Base-by-base conservation (phyloP, 176 grass and related monocot species). In the Ensete ventricosum region DNA sequence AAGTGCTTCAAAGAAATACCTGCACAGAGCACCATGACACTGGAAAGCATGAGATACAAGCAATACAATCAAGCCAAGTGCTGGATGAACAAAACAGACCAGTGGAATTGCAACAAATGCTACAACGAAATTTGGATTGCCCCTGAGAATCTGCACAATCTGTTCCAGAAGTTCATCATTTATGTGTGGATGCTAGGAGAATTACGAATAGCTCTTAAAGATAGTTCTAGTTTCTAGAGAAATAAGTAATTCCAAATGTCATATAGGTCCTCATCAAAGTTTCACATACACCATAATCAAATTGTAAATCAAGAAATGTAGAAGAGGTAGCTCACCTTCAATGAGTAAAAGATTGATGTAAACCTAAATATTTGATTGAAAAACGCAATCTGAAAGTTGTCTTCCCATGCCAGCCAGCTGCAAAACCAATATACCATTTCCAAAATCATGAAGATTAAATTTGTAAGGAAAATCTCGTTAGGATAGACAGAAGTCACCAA, bases 51-150 rank as follows among this genome's bases (percentile, higher is more conserved):
- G 95, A 84, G 81, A 93, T 54, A 99, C 8, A 80, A 94, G 80
- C 84, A 99, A 71, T 64, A 94, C 23, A 86, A 80, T 82, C 78
- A 99, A 78, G 55, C 95, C 95, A 54, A 91, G 80, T 9, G 95
- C 95, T 65, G 95, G 90, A 87, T 99, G 95, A 84, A 99, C 82
- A 69, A 94, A 94, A 77, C 84, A 94, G 64, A 84, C 84, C 52
- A 94, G 76, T 70, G 82, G 86, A 49, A 94, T 77, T 53, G 90
- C 83, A 87, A 81, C 77, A 77, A 89, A 50, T 26, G 95, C 90
- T 76, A 99, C 84, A 73, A 91, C 77, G 60, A 86, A 53, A 84
- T 87, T 92, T 78, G 82, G 71, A 77, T 83, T 91, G 55, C 82
- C 88, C 85, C 62, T 89, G 68, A 89, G 88, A 73, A 89, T 86